Conservation (phyloP, 176 grass and related monocot species). For the Bolboschoenus planiculmis region DNA sequence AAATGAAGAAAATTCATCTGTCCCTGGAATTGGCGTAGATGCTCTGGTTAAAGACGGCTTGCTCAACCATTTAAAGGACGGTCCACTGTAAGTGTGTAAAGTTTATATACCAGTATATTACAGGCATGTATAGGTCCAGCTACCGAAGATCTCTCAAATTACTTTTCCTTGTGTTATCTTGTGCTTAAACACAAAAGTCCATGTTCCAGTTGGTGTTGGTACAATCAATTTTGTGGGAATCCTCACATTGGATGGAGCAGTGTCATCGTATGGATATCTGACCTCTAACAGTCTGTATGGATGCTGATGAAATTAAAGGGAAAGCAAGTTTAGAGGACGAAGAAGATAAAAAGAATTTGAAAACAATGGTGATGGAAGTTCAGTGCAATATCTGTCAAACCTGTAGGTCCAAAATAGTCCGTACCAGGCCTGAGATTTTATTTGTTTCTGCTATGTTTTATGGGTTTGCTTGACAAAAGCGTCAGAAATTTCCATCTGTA, state of each 20-base stretch:
- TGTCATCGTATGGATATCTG: not conserved
- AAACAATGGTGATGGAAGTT: not conserved
- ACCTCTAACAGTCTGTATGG: not conserved
- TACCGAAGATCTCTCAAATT: not conserved
- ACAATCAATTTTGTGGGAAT: not conserved
- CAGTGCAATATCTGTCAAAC: not conserved
- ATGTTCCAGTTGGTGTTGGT: not conserved
- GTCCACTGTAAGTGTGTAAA: conserved; percentile 62
- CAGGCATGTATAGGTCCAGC: not conserved
- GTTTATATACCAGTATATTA: not conserved
- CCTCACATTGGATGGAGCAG: not conserved
- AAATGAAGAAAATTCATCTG: conserved; percentile 86
- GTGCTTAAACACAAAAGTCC: not conserved
- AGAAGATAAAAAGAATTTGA: not conserved
- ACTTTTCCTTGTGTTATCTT: not conserved
- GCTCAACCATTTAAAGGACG: conserved; percentile 66
- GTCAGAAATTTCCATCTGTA: not conserved
- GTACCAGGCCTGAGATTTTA: not conserved
- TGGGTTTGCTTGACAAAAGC: not conserved
- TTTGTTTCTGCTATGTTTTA: not conserved
- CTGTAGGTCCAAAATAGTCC: not conserved
- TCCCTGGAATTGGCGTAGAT: conserved; percentile 64
- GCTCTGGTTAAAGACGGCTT: conserved; percentile 74
- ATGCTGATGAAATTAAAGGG: not conserved
- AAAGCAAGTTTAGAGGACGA: not conserved